Base-by-base conservation (phyloP, 768 basidiomycete genomes). In the Russula sp. region DNA sequence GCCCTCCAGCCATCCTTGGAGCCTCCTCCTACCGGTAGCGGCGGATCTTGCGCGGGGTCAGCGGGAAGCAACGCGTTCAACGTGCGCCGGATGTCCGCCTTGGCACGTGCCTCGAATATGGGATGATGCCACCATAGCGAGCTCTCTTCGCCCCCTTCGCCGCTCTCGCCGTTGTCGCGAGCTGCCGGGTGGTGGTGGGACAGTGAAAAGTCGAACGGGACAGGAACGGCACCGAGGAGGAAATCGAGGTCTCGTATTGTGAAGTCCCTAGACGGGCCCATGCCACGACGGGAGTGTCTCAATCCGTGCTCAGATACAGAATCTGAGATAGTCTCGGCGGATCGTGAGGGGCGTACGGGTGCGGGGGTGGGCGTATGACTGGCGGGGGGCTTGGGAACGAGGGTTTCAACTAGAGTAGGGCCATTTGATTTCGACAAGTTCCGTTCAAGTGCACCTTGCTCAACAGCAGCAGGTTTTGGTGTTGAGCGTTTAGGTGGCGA, bases 11-110 rank as follows among this genome's bases (percentile, higher is more conserved):
- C 22, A 25, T 18, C 50, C 10, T 14, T 1, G 25, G 3, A 3
- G 25, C 25, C 16, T 2, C 14, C 55, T n/a, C 16, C 36, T n/a
- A 48, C 42, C 8, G 52, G 38, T 2, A 18, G 34, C 1, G 57
- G 56, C 3, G 57, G 57, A 14, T 58, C 62, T 42, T 43, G 45
- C 1, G 45, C 52, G 18, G 57, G 46, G 6, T 63, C 62, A 32
- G 46, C 39, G 18, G 62, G 62, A 55, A 63, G 62, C 14, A 59
- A 22, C 7, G 20, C 38, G 18, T 34, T 39, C 25, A 63, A 46
- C 3, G 62, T 59, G n/a, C 57, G 62, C 5, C 41, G 52, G 38
- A 63, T 59, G 25, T 63, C 57, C 18, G 57, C 62, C 62, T 63
- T 63, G 46, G 46, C 62, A 5, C 57, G 57, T 16, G 52, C 62